These are phyloP conservation scores for Sugiyamaella mastotermitis DNA, from an alignment of 805 yeast species.

Conservation along the genomic window DNA sequence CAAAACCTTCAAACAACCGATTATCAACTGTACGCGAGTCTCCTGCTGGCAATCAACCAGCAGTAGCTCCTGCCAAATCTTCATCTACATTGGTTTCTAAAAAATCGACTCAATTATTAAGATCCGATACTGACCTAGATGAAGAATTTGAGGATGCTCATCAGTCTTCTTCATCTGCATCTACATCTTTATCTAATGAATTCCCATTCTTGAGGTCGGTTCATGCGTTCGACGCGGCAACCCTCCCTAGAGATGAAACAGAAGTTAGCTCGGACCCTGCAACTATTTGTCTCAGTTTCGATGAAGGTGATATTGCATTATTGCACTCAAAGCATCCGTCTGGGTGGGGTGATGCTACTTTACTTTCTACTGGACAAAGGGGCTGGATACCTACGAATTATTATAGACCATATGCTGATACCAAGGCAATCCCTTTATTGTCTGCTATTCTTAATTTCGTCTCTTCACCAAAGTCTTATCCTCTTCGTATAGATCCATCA, in stretches of 20 bases:
- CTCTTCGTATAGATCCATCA: neutral
- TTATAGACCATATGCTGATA: conserved; percentile 32
- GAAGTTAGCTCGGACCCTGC: conserved; percentile 25
- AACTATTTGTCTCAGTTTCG: conserved; percentile 31
- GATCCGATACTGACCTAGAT: conserved; percentile 1
- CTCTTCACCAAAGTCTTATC: conserved; percentile 28
- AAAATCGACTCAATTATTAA: neutral
- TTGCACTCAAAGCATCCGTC: conserved; percentile 35
- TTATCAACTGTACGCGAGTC: conserved; percentile 1
- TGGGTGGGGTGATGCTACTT: conserved; percentile 41
- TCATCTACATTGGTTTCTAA: no score
- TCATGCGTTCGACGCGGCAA: conserved; percentile 29
- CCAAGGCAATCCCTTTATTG: conserved; percentile 32
- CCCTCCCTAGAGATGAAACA: conserved; percentile 20
- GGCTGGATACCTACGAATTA: conserved; percentile 41
- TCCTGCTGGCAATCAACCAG: neutral
- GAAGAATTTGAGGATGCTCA: conserved; percentile 1
- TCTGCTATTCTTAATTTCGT: conserved; percentile 31
- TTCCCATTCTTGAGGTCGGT: conserved; percentile 32
- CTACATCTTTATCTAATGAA: conserved; percentile 9
- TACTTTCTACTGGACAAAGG: conserved; percentile 30
- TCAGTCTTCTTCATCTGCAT: conserved; percentile 1
- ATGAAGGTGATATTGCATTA: conserved; percentile 31
- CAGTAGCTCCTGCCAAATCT: neutral
- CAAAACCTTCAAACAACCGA: neutral